Base-by-base conservation (phyloP, 306 rosid genomes). In the Medicago arabica region DNA sequence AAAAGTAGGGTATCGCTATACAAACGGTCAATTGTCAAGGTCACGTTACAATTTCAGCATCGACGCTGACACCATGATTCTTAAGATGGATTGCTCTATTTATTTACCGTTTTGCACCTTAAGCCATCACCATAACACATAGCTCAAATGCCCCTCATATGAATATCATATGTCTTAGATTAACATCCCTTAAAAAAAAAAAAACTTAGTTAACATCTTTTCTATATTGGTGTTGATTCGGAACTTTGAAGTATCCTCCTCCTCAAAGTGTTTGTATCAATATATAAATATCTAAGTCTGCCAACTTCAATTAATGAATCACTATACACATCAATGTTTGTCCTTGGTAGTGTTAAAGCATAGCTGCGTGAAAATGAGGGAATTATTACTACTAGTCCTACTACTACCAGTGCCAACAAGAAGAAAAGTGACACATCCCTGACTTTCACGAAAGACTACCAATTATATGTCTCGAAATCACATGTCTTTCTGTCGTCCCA, bases 401-500 rank as follows among this genome's bases (percentile, higher is more conserved):
- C 50, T 2, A 39, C 28, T 39, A 4, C 6, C 5, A 65, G 14
- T 50, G 39, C 19, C 34, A 76, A 40, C 46, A 54, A 54, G 31
- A 67, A 43, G 58, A 63, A 53, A 61, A 61, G 77, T 53, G 64
- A 71, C 18, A 65, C 50, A 39, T 17, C 23, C 49, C 66, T 36
- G 43, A 51, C 4, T 36, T 14, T 36, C 54, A 74, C 57, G 47
- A 75, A 75, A 43, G 62, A 25, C 11, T 69, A 25, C 16, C 64
- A 58, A 58, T 58, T 39, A 81, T 69, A 75, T 9, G 84, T 38
- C 69, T 36, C 18, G 17, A 49, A 39, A 82, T 76, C 81, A 65
- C 82, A 73, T 50, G 86, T 23, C 71, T 72, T 72, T 60, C 46
- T 62, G 64, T 68, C 44, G 41, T 71, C 57, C 59, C 67, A 57